These are phyloP conservation scores for Podospora appendiculata DNA, from an alignment of 495 filamentous ascomycete species.

Conservation along the genomic window DNA sequence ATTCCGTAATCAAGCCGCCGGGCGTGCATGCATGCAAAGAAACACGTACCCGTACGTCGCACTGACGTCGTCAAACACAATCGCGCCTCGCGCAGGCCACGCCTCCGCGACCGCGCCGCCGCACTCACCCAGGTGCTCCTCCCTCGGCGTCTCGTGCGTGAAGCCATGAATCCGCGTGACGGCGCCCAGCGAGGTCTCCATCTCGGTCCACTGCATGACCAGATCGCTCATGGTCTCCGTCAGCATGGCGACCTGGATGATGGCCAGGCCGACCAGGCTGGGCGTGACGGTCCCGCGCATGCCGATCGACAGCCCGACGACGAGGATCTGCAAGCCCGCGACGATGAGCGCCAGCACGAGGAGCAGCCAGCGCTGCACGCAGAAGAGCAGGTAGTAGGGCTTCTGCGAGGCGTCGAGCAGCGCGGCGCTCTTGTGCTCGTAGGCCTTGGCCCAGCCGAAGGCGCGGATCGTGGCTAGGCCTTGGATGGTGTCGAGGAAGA, in stretches of 20 bases:
- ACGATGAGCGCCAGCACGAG: constrained; percentile 36
- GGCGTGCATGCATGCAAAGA: neutral
- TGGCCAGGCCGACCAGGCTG: neutral
- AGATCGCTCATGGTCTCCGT: neutral
- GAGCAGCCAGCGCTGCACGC: constrained; percentile 39
- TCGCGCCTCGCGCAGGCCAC: neutral
- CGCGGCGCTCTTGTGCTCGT: constrained; percentile 33
- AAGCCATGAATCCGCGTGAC: constrained; percentile 33
- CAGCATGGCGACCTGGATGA: neutral
- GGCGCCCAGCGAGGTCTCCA: constrained; percentile 41
- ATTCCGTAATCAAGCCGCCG: neutral
- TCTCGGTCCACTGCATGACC: constrained; percentile 21
- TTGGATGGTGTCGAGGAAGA: constrained; percentile 30
- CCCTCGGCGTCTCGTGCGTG: constrained; percentile 1
- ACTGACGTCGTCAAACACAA: neutral
- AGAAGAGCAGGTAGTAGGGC: constrained; percentile 36
- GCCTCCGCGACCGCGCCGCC: neutral
- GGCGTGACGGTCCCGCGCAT: neutral
- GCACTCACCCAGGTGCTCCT: neutral
- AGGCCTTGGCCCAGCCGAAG: constrained; percentile 29
- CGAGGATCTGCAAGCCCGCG: constrained; percentile 23
- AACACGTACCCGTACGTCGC: constrained; percentile 1
- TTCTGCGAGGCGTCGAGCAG: constrained; percentile 43
- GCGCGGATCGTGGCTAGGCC: constrained; percentile 41
- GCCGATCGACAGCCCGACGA: constrained; percentile 27